phyloP scores from a whole-genome alignment of 148 eudicot genomes.

The Silene conica region DNA sequence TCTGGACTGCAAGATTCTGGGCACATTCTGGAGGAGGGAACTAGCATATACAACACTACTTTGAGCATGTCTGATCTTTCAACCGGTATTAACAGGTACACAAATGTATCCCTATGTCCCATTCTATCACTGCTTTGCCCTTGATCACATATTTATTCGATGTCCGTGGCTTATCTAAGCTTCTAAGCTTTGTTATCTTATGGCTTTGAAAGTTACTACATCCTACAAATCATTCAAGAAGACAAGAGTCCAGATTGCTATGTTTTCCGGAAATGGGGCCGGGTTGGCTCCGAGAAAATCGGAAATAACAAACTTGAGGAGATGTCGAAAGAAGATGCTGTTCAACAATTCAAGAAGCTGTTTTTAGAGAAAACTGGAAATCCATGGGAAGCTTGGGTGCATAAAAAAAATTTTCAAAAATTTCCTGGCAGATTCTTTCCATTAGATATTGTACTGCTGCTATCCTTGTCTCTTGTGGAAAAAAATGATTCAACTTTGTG shows the following conservation, averaged over 20 bases:
- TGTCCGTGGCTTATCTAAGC: constrained; percentile 16
- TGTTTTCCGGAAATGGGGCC: constrained; percentile 98
- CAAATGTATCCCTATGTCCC: background rate
- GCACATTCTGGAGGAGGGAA: constrained; percentile 92
- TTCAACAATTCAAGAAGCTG: constrained; percentile 66
- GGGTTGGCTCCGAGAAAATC: constrained; percentile 80
- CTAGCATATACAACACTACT: constrained; percentile 88
- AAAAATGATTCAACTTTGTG: background rate
- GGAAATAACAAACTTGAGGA: constrained; percentile 71
- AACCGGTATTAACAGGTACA: constrained; percentile 84
- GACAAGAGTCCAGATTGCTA: constrained; percentile 82
- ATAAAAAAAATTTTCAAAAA: constrained; percentile 64
- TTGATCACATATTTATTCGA: background rate
- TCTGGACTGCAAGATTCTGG: constrained; percentile 83
- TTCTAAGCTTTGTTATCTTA: background rate
- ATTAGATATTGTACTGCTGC: constrained; percentile 69
- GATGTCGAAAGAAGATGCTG: constrained; percentile 65
- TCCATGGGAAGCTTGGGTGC: constrained; percentile 86
- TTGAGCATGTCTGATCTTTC: constrained; percentile 87
- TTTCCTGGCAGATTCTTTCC: constrained; percentile 87
- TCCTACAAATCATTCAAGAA: constrained; percentile 95
- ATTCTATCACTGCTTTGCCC: background rate
- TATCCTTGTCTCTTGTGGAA: constrained; percentile 2
- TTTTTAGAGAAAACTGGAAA: constrained; percentile 96
- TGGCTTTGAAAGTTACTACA: constrained; percentile 60